Evolutionary conservation across 1,139 yeast genomes (phyloP), one percentile per base, ranked within the genome.

Genomic region (Pneumocystis canis): DNA sequence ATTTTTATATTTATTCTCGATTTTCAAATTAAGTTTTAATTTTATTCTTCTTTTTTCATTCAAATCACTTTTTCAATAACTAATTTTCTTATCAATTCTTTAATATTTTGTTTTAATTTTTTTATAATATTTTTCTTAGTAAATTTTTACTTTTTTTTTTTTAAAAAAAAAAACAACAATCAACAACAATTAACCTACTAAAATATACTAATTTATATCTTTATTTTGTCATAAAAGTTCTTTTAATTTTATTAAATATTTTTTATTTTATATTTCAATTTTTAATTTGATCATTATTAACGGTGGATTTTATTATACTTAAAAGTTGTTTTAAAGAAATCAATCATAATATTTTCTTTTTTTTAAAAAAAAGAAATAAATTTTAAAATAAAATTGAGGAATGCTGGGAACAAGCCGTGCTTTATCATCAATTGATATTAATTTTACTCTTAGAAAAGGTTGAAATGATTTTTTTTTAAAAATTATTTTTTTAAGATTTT

Each of bases 401-500:
- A 47, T 47, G 54, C 3, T 16, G 11, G 25, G 25, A 14, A 40
- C 30, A 40, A 25, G 16, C 31, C 54, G 54, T 25, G 9, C 25
- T 25, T n/a, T 20, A 11, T 47, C 37, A 7, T 20, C 62, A 47
- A 64, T 62, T 40, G 69, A 66, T 40, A 61, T 65, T 32, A 57
- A 63, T 37, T 61, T 59, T 60, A 63, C 67, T 5, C 66, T 70
- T 40, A 59, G 65, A n/a, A 59, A 63, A 11, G 54, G 54, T 47
- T 25, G 25, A 25, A 20, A 41, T 20, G 25, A n/a, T 18, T 9
- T 25, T n/a, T n/a, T n/a, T n/a, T 25, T 47, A 1, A 7, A 25
- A 25, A 25, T 7, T 47, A 25, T 11, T 47, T 47, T 47, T 25
- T 47, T 2, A 47, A 14, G 5, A n/a, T n/a, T 35, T 35, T 25